Evolutionary conservation across 2,329 filamentous ascomycete genomes (phyloP).

Genomic region (Thyridium curvatum): DNA sequence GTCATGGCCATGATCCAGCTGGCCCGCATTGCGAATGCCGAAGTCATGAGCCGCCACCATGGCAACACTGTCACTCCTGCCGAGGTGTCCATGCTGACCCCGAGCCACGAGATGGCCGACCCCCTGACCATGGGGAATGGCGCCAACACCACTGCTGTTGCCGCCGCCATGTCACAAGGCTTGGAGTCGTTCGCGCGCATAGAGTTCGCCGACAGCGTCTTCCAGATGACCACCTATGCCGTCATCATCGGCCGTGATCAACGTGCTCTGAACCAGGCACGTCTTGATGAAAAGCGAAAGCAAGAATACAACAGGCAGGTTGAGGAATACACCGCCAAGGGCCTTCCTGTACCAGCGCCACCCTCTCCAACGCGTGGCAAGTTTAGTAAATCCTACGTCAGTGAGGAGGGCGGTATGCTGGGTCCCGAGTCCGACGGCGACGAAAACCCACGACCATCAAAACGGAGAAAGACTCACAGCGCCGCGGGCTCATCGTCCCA

Average conservation of each 20-base stretch:
- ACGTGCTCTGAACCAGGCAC: slow-evolving; percentile 48
- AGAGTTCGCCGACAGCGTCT: slow-evolving; percentile 68
- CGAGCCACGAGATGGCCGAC: slow-evolving; percentile 21
- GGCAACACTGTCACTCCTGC: slow-evolving; percentile 2
- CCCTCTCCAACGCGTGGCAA: slow-evolving; percentile 45
- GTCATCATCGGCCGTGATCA: slow-evolving; percentile 69
- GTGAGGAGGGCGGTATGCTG: slow-evolving; percentile 63
- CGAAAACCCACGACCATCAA: slow-evolving; percentile 36
- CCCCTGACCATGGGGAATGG: slow-evolving; percentile 21
- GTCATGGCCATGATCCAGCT: background rate
- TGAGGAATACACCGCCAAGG: slow-evolving; percentile 39
- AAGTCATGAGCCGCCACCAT: too few relatives aligned
- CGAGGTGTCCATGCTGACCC: slow-evolving; percentile 13
- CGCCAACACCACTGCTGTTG: slow-evolving; percentile 24
- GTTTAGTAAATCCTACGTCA: slow-evolving; percentile 60
- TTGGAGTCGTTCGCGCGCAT: slow-evolving; percentile 55
- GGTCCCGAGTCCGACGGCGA: slow-evolving; percentile 56
- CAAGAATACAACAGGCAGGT: slow-evolving; percentile 36
- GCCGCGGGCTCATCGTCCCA: slow-evolving; percentile 9
- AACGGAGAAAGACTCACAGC: slow-evolving; percentile 34
- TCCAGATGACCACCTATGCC: slow-evolving; percentile 71
- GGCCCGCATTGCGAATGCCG: too few relatives aligned
- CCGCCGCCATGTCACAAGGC: slow-evolving; percentile 26
- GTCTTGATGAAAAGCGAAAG: slow-evolving; percentile 41
- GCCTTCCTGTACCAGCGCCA: slow-evolving; percentile 45